phyloP scores from a whole-genome alignment of 2,329 filamentous ascomycete species.

The Ophiocordyceps sinensis region DNA sequence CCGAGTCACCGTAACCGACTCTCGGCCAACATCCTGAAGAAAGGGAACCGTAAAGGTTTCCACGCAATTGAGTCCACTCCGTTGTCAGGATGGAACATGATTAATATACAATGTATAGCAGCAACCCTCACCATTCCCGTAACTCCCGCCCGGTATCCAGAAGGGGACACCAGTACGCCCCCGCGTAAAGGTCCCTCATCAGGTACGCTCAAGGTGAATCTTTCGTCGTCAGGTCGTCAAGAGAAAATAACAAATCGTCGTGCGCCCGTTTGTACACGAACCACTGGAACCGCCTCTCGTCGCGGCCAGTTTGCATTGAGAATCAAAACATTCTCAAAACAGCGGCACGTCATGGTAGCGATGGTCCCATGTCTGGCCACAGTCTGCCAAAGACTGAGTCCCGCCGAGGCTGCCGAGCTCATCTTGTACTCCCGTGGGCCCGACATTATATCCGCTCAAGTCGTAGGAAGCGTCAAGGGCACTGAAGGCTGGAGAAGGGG shows the following conservation, averaged over 20 bases:
- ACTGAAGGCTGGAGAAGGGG: background rate
- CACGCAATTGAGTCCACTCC: too few relatives aligned
- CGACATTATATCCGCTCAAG: background rate
- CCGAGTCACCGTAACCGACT: too few relatives aligned
- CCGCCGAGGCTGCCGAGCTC: background rate
- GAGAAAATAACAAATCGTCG: background rate
- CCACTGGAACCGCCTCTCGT: background rate
- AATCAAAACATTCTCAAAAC: too few relatives aligned
- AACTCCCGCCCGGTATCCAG: too few relatives aligned
- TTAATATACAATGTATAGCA: too few relatives aligned
- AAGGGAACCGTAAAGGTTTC: too few relatives aligned
- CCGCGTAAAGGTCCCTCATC: too few relatives aligned
- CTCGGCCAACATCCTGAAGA: too few relatives aligned
- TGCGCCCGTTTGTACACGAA: background rate
- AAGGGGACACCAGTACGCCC: too few relatives aligned
- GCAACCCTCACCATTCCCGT: too few relatives aligned
- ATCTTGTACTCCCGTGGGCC: background rate
- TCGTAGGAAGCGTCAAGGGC: background rate
- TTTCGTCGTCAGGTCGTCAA: background rate
- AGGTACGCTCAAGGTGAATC: background rate
- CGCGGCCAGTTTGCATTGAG: background rate
- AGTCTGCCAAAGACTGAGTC: background rate
- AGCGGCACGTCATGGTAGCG: background rate
- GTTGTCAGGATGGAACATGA: too few relatives aligned
- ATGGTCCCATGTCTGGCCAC: background rate